Percentiles rank a stretch among this genome's conserved stretches.
These are phyloP conservation scores for Annulohypoxylon nitens DNA, from an alignment of 495 filamentous ascomycete species.

Conservation along the genomic window DNA sequence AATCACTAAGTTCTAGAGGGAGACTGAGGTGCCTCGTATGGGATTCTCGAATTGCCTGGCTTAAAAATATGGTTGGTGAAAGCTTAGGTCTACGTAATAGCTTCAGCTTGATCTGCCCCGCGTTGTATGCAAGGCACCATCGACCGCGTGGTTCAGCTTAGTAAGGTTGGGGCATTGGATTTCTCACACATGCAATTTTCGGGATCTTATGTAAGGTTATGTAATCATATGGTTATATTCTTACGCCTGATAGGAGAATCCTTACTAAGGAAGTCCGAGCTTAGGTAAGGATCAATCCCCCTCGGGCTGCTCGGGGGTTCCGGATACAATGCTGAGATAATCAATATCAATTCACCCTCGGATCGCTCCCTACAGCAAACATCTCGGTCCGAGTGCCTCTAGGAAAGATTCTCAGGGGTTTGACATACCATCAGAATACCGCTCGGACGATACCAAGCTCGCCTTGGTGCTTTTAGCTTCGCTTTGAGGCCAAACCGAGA, in stretches of 20 bases:
- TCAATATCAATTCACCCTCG: too few species aligned
- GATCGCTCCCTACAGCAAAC: too few species aligned
- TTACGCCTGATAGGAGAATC: too few species aligned
- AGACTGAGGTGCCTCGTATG: not conserved
- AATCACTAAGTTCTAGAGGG: not conserved
- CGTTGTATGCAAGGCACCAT: constrained; percentile 27
- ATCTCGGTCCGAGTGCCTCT: too few species aligned
- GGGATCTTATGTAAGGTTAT: not conserved
- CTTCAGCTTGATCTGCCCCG: constrained; percentile 28
- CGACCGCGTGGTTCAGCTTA: constrained; percentile 29
- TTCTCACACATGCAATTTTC: not conserved
- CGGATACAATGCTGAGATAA: too few species aligned
- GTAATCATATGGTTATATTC: not conserved
- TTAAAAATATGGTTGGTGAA: constrained; percentile 14
- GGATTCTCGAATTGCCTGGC: not conserved
- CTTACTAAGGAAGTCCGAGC: too few species aligned
- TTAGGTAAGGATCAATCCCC: too few species aligned
- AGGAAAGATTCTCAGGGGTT: too few species aligned
- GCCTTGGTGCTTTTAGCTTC: not conserved
- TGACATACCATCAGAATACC: not conserved
- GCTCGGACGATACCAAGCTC: not conserved
- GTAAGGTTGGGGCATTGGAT: not conserved
- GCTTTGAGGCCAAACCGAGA: not conserved
- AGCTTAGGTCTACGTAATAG: constrained; percentile 36
- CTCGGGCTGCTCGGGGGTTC: too few species aligned